Conservation (phyloP, 495 filamentous ascomycete genomes). For the Xylaria venustula region DNA sequence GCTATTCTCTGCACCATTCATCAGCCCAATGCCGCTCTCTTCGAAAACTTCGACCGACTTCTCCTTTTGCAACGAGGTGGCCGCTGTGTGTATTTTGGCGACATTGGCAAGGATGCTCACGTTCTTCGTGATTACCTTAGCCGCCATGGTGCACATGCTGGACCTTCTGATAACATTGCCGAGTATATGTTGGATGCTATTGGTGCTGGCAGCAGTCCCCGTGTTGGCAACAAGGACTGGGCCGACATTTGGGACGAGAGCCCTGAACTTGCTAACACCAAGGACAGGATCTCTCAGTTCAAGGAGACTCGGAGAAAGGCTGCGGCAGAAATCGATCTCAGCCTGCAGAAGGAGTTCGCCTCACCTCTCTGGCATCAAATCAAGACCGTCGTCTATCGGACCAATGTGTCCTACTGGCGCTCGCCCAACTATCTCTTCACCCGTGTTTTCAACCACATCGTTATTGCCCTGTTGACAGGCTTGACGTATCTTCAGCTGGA, state of each 20-base stretch:
- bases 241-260: conserved; percentile 73
- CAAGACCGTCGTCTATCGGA: conserved; percentile 61
- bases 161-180: conserved; percentile 67
- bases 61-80: conserved; percentile 68
- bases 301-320: conserved; percentile 56
- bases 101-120: conserved; percentile 49
- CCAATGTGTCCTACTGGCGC: conserved; percentile 69
- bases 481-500: conserved; percentile 70
- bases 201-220: conserved; percentile 71
- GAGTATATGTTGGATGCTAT: conserved; percentile 90
- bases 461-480: conserved; percentile 71
- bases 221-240: conserved; percentile 76
- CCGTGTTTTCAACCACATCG: conserved; percentile 71
- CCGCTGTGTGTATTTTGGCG: conserved; percentile 72
- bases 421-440: conserved; percentile 71
- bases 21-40: conserved; percentile 82
- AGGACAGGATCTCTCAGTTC: conserved; percentile 65
- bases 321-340: conserved; percentile 37
- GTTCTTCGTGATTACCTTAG: conserved; percentile 47
- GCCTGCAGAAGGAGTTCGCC: conserved; percentile 66
- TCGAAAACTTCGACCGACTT: conserved; percentile 75
- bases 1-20: conserved; percentile 93
- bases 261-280: conserved; percentile 65
- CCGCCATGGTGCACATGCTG: conserved; percentile 54
- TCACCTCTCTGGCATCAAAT: conserved; percentile 73